Evolutionary conservation across 2,329 filamentous ascomycete genomes (phyloP).

Genomic region (Aspergillus flavus): DNA sequence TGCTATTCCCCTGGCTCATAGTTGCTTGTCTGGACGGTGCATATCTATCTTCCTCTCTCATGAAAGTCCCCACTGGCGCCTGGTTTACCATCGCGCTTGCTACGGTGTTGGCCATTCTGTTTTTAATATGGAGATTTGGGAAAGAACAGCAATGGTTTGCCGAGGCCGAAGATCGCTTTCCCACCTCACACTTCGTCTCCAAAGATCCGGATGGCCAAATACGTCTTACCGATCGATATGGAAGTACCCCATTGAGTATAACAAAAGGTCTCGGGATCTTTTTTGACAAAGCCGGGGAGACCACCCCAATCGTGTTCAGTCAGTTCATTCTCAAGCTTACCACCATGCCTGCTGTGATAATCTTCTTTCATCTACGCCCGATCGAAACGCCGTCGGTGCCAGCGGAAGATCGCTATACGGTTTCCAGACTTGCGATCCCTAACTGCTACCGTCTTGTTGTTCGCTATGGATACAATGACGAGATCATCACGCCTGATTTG

Average conservation of each 20-base stretch:
- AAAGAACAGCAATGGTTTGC: slow-evolving; percentile 77
- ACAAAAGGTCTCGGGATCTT: slow-evolving; percentile 69
- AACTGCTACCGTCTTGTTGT: slow-evolving; percentile 70
- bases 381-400: slow-evolving; percentile 61
- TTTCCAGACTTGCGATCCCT: slow-evolving; percentile 49
- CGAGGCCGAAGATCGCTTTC: slow-evolving; percentile 63
- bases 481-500: slow-evolving; percentile 67
- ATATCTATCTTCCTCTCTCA: slow-evolving; percentile 70
- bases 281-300: slow-evolving; percentile 74
- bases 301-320: slow-evolving; percentile 67
- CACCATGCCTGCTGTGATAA: slow-evolving; percentile 66
- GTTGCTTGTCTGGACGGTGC: slow-evolving; percentile 57
- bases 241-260: slow-evolving; percentile 44
- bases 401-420: slow-evolving; percentile 51
- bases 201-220: slow-evolving; percentile 7
- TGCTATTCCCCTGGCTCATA: slow-evolving; percentile 59
- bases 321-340: slow-evolving; percentile 74
- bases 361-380: slow-evolving; percentile 74
- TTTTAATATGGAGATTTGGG: slow-evolving; percentile 76
- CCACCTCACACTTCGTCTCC: slow-evolving; percentile 40
- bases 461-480: slow-evolving; percentile 73
- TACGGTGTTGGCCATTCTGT: slow-evolving; percentile 62
- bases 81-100: slow-evolving; percentile 76
- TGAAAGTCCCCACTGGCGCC: slow-evolving; percentile 73
- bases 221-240: slow-evolving; percentile 30